Evolutionary conservation across 805 yeast genomes (phyloP).

Genomic region (Cyberlindnera euphorbiiphila): DNA sequence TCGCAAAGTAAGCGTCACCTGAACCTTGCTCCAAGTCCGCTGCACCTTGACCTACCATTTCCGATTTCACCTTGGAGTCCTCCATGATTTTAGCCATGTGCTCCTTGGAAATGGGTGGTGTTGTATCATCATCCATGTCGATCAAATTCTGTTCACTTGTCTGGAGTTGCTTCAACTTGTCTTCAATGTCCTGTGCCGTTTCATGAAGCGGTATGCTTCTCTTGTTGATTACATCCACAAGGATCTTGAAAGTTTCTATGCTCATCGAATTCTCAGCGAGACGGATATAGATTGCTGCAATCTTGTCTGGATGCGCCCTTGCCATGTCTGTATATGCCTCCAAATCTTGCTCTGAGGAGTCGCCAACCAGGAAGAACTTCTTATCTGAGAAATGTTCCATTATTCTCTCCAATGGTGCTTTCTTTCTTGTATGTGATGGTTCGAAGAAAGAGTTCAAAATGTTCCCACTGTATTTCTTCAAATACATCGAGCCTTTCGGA

Average conservation of each 20-base stretch:
- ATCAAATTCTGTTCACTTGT: conserved; percentile 30
- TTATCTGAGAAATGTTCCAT: conserved; percentile 71
- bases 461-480: conserved; percentile 83
- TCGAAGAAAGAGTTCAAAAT: conserved; percentile 78
- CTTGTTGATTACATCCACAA: conserved; percentile 22
- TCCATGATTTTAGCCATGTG: conserved; percentile 17
- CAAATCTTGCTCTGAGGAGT: conserved; percentile 91
- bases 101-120: conserved; percentile 21
- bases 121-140: conserved; percentile 21
- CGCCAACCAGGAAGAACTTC: conserved; percentile 84
- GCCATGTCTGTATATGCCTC: conserved; percentile 85
- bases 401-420: conserved; percentile 57
- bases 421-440: conserved; percentile 80
- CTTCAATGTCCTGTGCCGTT: conserved; percentile 18
- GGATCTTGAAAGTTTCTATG: conserved; percentile 32
- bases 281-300: conserved; percentile 75
- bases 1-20: conserved; percentile 17
- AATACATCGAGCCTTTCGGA: conserved; percentile 80
- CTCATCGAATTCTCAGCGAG: conserved; percentile 69
- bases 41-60: conserved; percentile 21
- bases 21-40: conserved; percentile 35
- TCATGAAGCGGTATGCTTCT: conserved; percentile 26
- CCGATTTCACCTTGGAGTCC: conserved; percentile 16
- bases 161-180: conserved; percentile 23
- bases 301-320: conserved; percentile 51